Base-by-base conservation (phyloP, 768 basidiomycete genomes). In the Russula abietina region DNA sequence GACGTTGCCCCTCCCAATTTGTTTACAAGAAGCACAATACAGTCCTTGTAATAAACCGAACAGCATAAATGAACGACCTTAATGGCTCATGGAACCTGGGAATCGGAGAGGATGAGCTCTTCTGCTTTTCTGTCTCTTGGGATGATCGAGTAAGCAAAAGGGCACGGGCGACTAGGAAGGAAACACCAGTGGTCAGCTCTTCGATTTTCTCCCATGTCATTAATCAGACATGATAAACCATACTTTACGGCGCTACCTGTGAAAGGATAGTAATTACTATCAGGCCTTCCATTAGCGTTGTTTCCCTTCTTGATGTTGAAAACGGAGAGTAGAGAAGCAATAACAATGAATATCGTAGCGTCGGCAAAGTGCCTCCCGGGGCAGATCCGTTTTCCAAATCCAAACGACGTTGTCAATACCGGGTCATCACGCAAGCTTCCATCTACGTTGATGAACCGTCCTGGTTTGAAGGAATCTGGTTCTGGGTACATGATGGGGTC, bases 351-450 rank as follows among this genome's bases (percentile, higher is more conserved):
- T n/a, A n/a, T n/a, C n/a, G n/a, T n/a, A n/a, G n/a, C n/a, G n/a
- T n/a, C n/a, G n/a, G n/a, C n/a, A n/a, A n/a, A n/a, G n/a, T n/a
- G n/a, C n/a, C n/a, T n/a, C n/a, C n/a, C n/a, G n/a, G n/a, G n/a
- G n/a, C n/a, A n/a, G n/a, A n/a, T n/a, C n/a, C n/a, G n/a, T n/a
- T n/a, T n/a, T n/a, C n/a, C n/a, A n/a, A n/a, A n/a, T n/a, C n/a
- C n/a, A n/a, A 46, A 60, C 24, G 19, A 3, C 0, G 59, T 24
- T 24, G n/a, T 3, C n/a, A 46, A 19, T 7, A 22, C 28, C 1
- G 43, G 32, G 24, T 60, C 59, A 0, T 60, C 59, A 8, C 59
- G 52, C 30, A 54, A 17, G 24, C 28, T 48, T 19, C 59, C 59
- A 8, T 60, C 45, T n/a, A 30, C 1, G 7, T 53, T n/a, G 4